Evolutionary conservation across 352 stramenopile genomes (phyloP).

Genomic region (Pythium monospermum): DNA sequence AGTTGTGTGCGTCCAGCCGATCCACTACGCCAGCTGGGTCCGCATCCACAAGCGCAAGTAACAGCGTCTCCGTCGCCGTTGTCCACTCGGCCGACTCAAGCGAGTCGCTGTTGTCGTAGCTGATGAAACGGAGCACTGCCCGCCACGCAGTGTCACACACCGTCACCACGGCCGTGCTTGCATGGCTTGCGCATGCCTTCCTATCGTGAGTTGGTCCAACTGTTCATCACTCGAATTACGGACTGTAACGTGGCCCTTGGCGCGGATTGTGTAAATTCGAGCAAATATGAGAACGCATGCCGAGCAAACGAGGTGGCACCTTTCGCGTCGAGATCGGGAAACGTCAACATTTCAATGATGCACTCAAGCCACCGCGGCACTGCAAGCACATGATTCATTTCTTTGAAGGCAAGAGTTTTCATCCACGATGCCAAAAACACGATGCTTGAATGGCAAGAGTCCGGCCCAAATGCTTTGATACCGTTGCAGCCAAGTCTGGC

Average conservation of each 20-base stretch:
- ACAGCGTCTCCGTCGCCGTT: not conserved
- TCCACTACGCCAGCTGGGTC: not conserved
- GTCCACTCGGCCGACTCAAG: not conserved
- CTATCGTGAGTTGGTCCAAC: no score
- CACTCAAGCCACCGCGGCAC: not conserved
- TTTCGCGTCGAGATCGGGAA: not conserved
- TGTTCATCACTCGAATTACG: not conserved
- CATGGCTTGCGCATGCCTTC: no score
- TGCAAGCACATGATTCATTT: not conserved
- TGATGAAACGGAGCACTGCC: not conserved
- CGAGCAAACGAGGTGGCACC: not conserved
- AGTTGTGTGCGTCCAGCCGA: not conserved
- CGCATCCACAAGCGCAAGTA: not conserved
- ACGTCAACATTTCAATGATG: slow-evolving; percentile 1
- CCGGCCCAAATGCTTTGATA: not conserved
- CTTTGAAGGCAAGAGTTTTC: not conserved
- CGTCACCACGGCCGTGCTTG: not conserved
- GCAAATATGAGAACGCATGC: not conserved
- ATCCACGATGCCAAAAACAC: not conserved
- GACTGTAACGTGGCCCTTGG: not conserved
- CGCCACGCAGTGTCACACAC: not conserved
- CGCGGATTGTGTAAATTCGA: not conserved
- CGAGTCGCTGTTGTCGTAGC: not conserved
- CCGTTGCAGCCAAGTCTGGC: not conserved
- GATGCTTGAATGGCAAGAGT: not conserved